Conservation (phyloP, 73 alveolate genomes). For the Tetrahymena thermophila region DNA sequence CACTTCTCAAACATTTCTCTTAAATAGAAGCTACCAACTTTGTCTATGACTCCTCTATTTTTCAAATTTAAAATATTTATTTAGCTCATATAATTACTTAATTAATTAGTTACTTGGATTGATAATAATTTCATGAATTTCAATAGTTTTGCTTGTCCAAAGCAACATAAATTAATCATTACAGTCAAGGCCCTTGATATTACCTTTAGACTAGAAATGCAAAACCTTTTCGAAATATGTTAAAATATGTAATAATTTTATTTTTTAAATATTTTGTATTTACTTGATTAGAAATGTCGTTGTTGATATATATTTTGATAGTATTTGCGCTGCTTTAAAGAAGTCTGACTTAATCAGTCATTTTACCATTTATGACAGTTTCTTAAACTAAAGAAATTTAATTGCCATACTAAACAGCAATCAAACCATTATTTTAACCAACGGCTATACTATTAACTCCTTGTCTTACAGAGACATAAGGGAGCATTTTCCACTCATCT, state of each 20-base stretch:
- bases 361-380: slow-evolving; percentile 76
- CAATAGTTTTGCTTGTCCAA: slow-evolving; percentile 85
- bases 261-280: slow-evolving; percentile 12
- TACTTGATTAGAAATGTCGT: slow-evolving; percentile 15
- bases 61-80: neutral
- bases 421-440: slow-evolving; percentile 77
- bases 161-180: slow-evolving; percentile 61
- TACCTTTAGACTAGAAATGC: slow-evolving; percentile 46
- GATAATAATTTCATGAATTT: slow-evolving; percentile 69
- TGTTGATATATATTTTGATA: slow-evolving; percentile 55
- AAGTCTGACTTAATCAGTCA: slow-evolving; percentile 81
- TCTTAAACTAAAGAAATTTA: slow-evolving; percentile 79
- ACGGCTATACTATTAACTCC: slow-evolving; percentile 65
- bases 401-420: slow-evolving; percentile 60
- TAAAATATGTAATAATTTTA: neutral
- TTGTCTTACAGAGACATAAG: slow-evolving; percentile 57
- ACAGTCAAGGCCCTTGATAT: slow-evolving; percentile 88
- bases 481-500: slow-evolving; percentile 96
- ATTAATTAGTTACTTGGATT: neutral
- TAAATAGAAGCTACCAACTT: slow-evolving; percentile 59
- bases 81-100: too few species aligned
- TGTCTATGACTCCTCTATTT: slow-evolving; percentile 48
- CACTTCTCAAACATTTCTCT: slow-evolving; percentile 72
- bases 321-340: slow-evolving; percentile 79
- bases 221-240: neutral